Evolutionary conservation across 805 yeast species (phyloP).

Genomic region (Cyberlindnera euphorbiae): DNA sequence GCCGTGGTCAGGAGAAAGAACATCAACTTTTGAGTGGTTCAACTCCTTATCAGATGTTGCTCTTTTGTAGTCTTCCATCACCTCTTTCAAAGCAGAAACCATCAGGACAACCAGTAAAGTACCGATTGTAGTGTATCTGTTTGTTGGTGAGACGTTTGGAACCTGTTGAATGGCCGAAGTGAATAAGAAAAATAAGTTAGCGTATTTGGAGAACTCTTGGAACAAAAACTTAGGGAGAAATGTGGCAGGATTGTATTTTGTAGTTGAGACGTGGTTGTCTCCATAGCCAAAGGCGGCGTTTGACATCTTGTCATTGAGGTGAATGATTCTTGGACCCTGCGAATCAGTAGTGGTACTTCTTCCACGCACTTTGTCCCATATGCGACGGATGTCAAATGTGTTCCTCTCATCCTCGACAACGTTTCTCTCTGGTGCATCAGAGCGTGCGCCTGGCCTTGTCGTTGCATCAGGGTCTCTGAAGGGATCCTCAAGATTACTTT

Average conservation of each 20-base stretch:
- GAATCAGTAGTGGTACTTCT: constrained; percentile 11
- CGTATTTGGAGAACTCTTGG: constrained; percentile 96
- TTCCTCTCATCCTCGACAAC: constrained; percentile 29
- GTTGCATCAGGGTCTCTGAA: constrained; percentile 23
- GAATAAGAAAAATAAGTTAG: constrained; percentile 87
- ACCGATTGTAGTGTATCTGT: constrained; percentile 91
- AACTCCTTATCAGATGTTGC: constrained; percentile 83
- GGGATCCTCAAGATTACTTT: constrained; percentile 14
- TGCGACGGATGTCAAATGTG: constrained; percentile 32
- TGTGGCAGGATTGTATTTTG: constrained; percentile 90
- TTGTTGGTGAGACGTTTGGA: constrained; percentile 94
- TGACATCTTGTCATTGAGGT: constrained; percentile 55
- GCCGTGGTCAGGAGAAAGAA: constrained; percentile 52
- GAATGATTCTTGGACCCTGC: constrained; percentile 59
- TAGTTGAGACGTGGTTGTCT: constrained; percentile 88
- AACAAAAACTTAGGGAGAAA: constrained; percentile 91
- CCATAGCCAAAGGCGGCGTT: constrained; percentile 55
- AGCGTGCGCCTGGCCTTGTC: constrained; percentile 14
- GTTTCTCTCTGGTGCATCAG: constrained; percentile 20
- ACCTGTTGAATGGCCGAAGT: constrained; percentile 95
- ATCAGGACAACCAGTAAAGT: constrained; percentile 78
- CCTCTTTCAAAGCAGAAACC: constrained; percentile 91
- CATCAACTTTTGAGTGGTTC: constrained; percentile 70
- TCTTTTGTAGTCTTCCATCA: constrained; percentile 86
- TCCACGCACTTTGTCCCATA: constrained; percentile 35